Evolutionary conservation across 2,329 filamentous ascomycete species (phyloP).

Genomic region (Lachnellula subtilissima): DNA sequence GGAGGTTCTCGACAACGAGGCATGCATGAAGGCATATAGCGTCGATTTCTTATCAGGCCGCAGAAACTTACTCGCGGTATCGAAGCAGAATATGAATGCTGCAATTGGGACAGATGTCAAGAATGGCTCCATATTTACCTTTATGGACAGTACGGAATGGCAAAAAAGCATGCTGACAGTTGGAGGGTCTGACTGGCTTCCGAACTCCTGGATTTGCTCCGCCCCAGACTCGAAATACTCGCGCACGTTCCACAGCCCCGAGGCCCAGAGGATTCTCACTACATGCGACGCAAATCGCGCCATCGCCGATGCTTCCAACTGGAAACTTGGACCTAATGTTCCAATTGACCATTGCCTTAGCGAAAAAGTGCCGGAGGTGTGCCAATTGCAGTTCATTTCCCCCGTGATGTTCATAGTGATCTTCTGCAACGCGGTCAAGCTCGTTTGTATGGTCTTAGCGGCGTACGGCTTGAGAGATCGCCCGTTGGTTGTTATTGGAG

Average conservation of each 20-base stretch:
- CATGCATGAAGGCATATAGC: neutral
- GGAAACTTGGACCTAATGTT: neutral
- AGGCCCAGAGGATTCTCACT: neutral
- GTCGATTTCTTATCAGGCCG: neutral
- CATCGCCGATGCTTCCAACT: neutral
- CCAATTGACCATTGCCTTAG: conserved; percentile 1
- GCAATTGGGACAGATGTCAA: neutral
- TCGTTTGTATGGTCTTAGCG: conserved; percentile 18
- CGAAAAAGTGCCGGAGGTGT: neutral
- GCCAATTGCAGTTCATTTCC: neutral
- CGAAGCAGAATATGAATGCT: neutral
- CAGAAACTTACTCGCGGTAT: neutral
- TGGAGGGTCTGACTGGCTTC: neutral
- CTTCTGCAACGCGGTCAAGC: conserved; percentile 25
- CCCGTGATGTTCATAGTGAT: conserved; percentile 18
- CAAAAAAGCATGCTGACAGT: neutral
- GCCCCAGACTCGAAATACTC: neutral
- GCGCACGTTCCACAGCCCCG: neutral
- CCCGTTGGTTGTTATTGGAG: conserved; percentile 30
- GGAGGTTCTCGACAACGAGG: neutral
- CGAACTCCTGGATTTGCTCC: neutral
- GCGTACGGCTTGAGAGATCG: conserved; percentile 11
- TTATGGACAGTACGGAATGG: neutral
- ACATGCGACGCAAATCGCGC: neutral
- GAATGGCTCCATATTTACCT: neutral